Percentiles rank a stretch among this genome's conserved stretches.
These are phyloP conservation scores for Blastocystis sp. DNA, from an alignment of 352 stramenopile species.

Conservation along the genomic window DNA sequence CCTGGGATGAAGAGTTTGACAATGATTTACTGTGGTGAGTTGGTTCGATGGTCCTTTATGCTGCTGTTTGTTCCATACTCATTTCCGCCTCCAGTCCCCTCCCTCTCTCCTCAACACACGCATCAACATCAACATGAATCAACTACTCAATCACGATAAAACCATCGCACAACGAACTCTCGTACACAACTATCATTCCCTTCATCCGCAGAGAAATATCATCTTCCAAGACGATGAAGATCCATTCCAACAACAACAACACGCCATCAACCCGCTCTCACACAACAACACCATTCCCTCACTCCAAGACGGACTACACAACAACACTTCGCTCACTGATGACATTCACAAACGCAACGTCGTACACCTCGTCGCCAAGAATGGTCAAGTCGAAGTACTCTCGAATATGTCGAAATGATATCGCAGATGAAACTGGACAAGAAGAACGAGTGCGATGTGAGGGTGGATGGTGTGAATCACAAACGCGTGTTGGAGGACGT, in stretches of 20 bases:
- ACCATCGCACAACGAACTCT: not conserved
- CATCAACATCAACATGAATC: too few relatives aligned
- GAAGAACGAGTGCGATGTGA: not conserved
- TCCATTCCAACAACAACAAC: not conserved
- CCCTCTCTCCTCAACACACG: too few relatives aligned
- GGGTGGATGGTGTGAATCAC: not conserved
- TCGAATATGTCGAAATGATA: not conserved
- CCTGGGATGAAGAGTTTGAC: constrained; percentile 69
- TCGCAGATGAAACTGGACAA: constrained; percentile 18
- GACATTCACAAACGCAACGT: not conserved
- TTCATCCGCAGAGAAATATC: not conserved
- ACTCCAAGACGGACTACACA: not conserved
- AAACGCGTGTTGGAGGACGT: not conserved
- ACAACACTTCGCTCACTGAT: not conserved
- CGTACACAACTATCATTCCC: not conserved
- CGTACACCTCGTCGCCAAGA: constrained; percentile 13
- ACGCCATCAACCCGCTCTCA: not conserved
- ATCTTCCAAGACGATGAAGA: not conserved
- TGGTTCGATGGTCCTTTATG: not conserved
- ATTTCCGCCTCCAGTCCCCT: too few relatives aligned
- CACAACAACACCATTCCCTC: not conserved
- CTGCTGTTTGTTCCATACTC: not conserved
- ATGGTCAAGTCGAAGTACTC: constrained; percentile 13
- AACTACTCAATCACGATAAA: not conserved
- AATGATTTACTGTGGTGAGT: constrained; percentile 72